These are phyloP conservation scores for Suillus cothurnatus DNA, from an alignment of 768 basidiomycete genomes.

Conservation along the genomic window DNA sequence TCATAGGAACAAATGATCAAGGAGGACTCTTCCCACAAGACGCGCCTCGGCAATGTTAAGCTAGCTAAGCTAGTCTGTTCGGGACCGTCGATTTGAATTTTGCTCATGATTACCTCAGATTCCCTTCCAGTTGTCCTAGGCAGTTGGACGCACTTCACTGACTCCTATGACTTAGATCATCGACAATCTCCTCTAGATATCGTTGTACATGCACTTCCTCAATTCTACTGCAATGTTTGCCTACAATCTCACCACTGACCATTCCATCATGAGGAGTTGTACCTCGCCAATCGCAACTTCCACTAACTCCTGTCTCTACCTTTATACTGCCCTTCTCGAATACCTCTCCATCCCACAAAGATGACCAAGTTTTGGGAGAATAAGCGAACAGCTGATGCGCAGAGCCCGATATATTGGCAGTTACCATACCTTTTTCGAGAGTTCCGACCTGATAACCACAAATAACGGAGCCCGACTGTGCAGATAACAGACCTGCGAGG, in stretches of 20 bases:
- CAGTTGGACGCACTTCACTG: background rate
- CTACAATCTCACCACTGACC: constrained; percentile 1
- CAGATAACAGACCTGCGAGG: constrained; percentile 32
- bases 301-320: constrained; percentile 26
- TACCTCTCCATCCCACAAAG: constrained; percentile 20
- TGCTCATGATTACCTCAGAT: no score
- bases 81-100: no score
- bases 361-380: constrained; percentile 19
- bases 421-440: constrained; percentile 14
- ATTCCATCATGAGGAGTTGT: background rate
- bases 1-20: no score
- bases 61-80: no score
- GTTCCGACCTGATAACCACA: constrained; percentile 30
- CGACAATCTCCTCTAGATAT: background rate
- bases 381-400: constrained; percentile 13
- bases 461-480: constrained; percentile 32
- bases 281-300: background rate
- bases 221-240: background rate
- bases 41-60: no score
- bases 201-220: background rate
- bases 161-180: background rate
- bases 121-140: no score
- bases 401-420: background rate
- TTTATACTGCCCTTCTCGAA: constrained; percentile 37
- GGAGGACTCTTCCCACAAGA: no score